These are phyloP conservation scores for Linum lewisii DNA, from an alignment of 345 rosid species.

Conservation along the genomic window DNA sequence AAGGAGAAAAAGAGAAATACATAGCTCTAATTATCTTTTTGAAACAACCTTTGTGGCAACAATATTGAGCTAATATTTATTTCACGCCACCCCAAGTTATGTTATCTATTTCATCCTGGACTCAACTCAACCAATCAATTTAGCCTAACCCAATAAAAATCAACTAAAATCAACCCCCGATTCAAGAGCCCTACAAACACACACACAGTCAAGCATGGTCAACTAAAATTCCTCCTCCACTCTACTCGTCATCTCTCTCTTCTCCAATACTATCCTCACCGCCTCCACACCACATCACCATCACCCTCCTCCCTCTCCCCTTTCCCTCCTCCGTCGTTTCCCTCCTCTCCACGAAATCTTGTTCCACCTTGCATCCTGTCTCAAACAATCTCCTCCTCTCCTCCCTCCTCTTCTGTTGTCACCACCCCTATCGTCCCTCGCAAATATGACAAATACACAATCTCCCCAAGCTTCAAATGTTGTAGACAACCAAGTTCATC, in stretches of 20 bases:
- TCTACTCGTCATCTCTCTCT: background rate
- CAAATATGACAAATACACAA: constrained; percentile 71
- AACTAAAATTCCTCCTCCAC: too few relatives aligned
- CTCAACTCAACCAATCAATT: too few relatives aligned
- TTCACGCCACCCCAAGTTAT: too few relatives aligned
- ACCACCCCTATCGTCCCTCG: constrained; percentile 44
- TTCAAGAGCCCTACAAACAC: too few relatives aligned
- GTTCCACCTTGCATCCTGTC: constrained; percentile 3
- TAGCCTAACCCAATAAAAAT: too few relatives aligned
- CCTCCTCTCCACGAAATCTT: background rate
- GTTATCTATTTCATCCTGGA: too few relatives aligned
- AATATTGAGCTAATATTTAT: too few relatives aligned
- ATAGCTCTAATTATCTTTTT: too few relatives aligned
- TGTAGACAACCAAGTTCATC: constrained; percentile 43
- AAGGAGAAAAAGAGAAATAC: too few relatives aligned
- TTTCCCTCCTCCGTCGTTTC: background rate
- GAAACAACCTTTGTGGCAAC: too few relatives aligned
- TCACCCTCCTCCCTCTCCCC: background rate
- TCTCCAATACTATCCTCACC: background rate
- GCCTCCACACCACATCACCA: background rate
- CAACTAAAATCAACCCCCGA: too few relatives aligned
- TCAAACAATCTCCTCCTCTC: constrained; percentile 12
- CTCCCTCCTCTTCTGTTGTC: constrained; percentile 19
- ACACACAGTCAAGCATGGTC: too few relatives aligned
- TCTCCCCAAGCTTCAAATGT: constrained; percentile 71